phyloP scores from a whole-genome alignment of 179 eudicot genomes.

The Actinidia polygama region DNA sequence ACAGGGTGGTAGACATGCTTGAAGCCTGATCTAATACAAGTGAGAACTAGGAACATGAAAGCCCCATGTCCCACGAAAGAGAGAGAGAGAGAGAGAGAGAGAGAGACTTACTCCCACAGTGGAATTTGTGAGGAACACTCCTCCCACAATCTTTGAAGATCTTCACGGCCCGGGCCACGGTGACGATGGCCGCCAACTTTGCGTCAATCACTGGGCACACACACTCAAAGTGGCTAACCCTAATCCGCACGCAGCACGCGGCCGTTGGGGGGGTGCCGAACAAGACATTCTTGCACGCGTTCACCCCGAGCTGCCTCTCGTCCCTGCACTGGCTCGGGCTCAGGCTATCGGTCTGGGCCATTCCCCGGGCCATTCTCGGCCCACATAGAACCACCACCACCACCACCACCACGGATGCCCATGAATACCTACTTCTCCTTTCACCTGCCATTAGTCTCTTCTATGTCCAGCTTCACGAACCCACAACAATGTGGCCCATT shows the following conservation, averaged over 20 bases:
- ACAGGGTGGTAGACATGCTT: too few species aligned
- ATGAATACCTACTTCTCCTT: not conserved
- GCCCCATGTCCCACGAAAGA: not conserved
- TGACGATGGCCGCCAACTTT: conserved; percentile 13
- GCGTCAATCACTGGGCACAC: conserved; percentile 20
- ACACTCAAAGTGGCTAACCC: conserved; percentile 20
- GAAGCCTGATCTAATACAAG: too few species aligned
- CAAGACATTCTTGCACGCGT: conserved; percentile 21
- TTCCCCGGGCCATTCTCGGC: not conserved
- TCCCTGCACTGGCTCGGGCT: not conserved
- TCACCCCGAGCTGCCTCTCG: conserved; percentile 11
- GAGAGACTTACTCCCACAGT: conserved; percentile 18
- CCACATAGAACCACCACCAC: not conserved
- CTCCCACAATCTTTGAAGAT: conserved; percentile 22
- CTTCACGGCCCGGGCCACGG: not conserved
- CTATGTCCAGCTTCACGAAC: not conserved
- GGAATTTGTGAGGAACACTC: conserved; percentile 21
- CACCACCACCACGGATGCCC: not conserved
- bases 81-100: not conserved
- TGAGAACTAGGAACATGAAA: too few species aligned
- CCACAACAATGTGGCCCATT: too few species aligned
- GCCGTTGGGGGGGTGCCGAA: conserved; percentile 14
- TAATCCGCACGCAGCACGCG: conserved; percentile 8
- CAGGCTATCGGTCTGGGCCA: too few species aligned
- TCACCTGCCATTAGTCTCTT: not conserved